Evolutionary conservation across 495 filamentous ascomycete species (phyloP).

Genomic region (Talaromyces wortmannii): DNA sequence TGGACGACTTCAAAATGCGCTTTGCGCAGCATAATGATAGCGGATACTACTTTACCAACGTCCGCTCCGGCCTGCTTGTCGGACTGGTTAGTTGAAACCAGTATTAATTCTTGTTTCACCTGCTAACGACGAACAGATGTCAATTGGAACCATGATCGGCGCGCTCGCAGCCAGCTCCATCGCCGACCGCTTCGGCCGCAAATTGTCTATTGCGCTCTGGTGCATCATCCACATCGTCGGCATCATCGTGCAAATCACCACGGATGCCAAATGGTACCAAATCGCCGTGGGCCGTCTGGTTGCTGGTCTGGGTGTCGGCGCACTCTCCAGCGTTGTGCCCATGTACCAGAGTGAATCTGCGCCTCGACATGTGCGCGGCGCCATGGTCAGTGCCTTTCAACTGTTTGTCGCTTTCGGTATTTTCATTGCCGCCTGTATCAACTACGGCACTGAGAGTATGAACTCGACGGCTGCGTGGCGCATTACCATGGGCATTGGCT

Average conservation of each 20-base stretch:
- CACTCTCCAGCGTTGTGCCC: conserved; percentile 63
- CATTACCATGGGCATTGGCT: conserved; percentile 74
- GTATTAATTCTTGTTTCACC: neutral
- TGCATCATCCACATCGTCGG: conserved; percentile 61
- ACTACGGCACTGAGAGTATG: conserved; percentile 60
- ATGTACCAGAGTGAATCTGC: conserved; percentile 70
- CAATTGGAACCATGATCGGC: conserved; percentile 63
- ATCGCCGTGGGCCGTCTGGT: conserved; percentile 49
- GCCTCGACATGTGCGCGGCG: conserved; percentile 57
- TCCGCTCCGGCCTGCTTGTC: conserved; percentile 50
- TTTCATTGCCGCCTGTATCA: conserved; percentile 74
- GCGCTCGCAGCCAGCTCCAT: conserved; percentile 54
- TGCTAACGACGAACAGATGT: conserved; percentile 31
- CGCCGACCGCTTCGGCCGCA: conserved; percentile 47
- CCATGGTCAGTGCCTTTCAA: conserved; percentile 70
- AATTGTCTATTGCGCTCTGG: conserved; percentile 45
- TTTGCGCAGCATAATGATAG: conserved; percentile 34
- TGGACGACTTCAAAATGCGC: conserved; percentile 43
- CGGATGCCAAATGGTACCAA: conserved; percentile 45
- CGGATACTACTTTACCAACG: conserved; percentile 44
- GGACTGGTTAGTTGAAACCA: conserved; percentile 32
- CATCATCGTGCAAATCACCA: conserved; percentile 61
- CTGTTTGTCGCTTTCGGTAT: conserved; percentile 85
- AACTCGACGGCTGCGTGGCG: conserved; percentile 61
- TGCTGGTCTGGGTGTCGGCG: conserved; percentile 64